Evolutionary conservation across 163 green algal species (phyloP), one percentile per base, ranked within the genome.

Genomic region (Coccomyxa subellipsoidea): DNA sequence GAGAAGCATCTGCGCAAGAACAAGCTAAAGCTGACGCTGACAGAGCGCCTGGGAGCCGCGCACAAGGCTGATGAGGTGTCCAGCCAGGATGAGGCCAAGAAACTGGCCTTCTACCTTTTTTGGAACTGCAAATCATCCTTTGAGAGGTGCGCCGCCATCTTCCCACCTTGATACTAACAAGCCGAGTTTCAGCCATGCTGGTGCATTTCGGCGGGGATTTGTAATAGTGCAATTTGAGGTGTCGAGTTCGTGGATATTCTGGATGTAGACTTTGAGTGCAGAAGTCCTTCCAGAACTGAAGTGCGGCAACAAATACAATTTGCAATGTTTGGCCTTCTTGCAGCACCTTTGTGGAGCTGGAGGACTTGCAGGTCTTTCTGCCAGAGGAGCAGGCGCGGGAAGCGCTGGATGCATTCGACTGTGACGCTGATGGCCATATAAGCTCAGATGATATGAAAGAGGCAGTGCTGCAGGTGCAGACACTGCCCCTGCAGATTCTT

Each of bases 1-100:
- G 90, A 94, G 87, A 86, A 89, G 72, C 92, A 95, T 85, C 90
- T 95, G 69, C 88, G 91, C 35, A 92, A 92, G 72, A 92, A 89
- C 76, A 89, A 89, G 80, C 80, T 90, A 66, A 84, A 87, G 71
- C 82, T 91, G 29, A 93, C 85, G 0, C 89, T 93, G 38, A 85
- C 79, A 1, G 85, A 94, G 66, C 84, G 88, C 77, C 76, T 94
- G 39, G 85, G 76, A 29, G 59, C 53, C 15, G 84, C 83, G 0
- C 85, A 85, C 69, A 37, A 80, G 35, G 59, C 69, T 29, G 83
- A 88, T 54, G 77, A 88, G 35, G 78, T 85, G 21, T 70, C 29
- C 25, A 87, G 53, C 80, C 85, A 87, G 71, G 81, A 81, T 38
- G 92, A 95, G 83, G 92, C 89, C 36, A 92, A 92, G 86, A 87